These are phyloP conservation scores for Darksidea phi DNA, from an alignment of 495 filamentous ascomycete species.

Conservation along the genomic window DNA sequence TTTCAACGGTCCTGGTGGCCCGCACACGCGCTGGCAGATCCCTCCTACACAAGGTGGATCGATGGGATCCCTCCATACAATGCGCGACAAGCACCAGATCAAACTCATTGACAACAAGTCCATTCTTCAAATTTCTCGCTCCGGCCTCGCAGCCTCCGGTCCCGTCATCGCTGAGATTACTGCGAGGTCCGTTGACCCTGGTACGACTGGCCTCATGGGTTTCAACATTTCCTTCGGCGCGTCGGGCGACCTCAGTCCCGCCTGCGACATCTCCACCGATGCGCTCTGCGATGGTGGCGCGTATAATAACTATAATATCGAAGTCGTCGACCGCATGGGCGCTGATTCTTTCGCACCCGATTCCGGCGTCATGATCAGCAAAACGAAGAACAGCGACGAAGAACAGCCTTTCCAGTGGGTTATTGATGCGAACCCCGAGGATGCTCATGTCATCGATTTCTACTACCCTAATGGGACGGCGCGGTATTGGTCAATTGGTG, in stretches of 20 bases:
- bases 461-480: conserved; percentile 25
- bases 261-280: conserved; percentile 42
- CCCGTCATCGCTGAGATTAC: conserved; percentile 44
- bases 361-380: conserved; percentile 49
- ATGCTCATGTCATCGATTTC: conserved; percentile 32
- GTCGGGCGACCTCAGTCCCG: conserved; percentile 38
- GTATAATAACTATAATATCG: conserved; percentile 46
- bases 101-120: conserved; percentile 39
- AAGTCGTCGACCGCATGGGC: conserved; percentile 49
- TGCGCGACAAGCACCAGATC: conserved; percentile 47
- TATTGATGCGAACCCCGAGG: conserved; percentile 48
- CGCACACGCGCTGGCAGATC: conserved; percentile 48
- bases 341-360: conserved; percentile 47
- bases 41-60: conserved; percentile 42
- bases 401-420: conserved; percentile 46
- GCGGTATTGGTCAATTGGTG: conserved; percentile 38
- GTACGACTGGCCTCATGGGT: conserved; percentile 40
- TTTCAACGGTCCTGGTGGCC: conserved; percentile 49
- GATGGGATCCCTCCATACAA: conserved; percentile 46
- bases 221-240: conserved; percentile 39
- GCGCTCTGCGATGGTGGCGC: conserved; percentile 46
- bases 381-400: conserved; percentile 37
- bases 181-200: conserved; percentile 42
- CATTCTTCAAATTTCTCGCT: conserved; percentile 42
- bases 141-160: conserved; percentile 41